Evolutionary conservation across 2,329 filamentous ascomycete genomes (phyloP).

Genomic region (Coniosporium tulheliwenetii): DNA sequence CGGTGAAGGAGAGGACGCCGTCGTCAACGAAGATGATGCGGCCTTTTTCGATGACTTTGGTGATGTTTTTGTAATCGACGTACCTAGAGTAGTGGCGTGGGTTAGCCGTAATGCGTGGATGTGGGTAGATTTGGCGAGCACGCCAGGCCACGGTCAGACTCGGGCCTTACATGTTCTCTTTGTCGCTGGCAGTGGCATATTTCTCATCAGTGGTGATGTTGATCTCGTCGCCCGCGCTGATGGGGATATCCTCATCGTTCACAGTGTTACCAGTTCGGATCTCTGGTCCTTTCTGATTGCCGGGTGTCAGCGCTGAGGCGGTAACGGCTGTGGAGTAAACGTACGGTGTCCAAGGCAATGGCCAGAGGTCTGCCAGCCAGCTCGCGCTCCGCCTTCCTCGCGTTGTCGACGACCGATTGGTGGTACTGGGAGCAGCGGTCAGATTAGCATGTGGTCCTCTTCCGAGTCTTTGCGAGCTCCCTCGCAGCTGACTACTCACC

Average conservation of each 20-base stretch:
- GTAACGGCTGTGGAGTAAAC: conserved; percentile 1
- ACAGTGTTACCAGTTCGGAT: conserved; percentile 70
- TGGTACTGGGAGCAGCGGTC: conserved; percentile 51
- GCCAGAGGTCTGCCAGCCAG: conserved; percentile 76
- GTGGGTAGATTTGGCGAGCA: neutral
- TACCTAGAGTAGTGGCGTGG: conserved; percentile 43
- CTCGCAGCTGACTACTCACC: conserved; percentile 17
- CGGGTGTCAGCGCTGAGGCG: conserved; percentile 6
- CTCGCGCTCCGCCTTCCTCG: conserved; percentile 66
- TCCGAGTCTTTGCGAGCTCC: neutral
- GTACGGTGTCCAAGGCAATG: conserved; percentile 75
- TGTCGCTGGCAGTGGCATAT: conserved; percentile 71
- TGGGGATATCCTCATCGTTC: conserved; percentile 60
- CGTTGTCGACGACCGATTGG: conserved; percentile 94
- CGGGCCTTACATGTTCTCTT: conserved; percentile 71
- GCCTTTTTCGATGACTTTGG: conserved; percentile 84
- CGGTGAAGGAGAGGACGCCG: conserved; percentile 92
- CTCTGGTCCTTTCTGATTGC: conserved; percentile 58
- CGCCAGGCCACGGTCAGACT: too few species aligned
- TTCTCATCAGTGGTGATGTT: conserved; percentile 96
- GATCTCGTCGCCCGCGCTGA: conserved; percentile 67
- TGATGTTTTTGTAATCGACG: conserved; percentile 99
- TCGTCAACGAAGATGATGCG: conserved; percentile 97
- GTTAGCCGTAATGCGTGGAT: neutral
- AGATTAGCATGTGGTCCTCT: neutral